Conservation (phyloP, 345 rosid species). For the Citrus inodora region DNA sequence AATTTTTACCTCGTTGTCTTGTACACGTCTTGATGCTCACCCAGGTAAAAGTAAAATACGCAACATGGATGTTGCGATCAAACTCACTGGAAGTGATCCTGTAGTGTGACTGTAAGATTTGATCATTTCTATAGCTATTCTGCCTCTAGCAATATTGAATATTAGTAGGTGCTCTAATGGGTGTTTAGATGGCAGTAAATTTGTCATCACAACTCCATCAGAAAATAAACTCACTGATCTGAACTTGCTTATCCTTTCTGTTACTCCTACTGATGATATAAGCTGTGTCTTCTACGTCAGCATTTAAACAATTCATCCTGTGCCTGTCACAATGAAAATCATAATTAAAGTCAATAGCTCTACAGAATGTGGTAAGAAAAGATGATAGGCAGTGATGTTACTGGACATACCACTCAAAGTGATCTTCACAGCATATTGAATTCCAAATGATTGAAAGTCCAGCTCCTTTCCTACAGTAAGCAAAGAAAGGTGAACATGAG, state of each 20-base stretch:
- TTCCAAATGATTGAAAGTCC: constrained; percentile 55
- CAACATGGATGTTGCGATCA: neutral
- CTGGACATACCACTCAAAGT: constrained; percentile 52
- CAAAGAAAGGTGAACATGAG: neutral
- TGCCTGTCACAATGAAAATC: constrained; percentile 40
- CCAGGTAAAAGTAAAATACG: neutral
- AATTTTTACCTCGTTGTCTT: neutral
- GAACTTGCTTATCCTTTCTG: constrained; percentile 24
- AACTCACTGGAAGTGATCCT: neutral
- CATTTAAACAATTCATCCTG: constrained; percentile 58
- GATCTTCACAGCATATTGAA: constrained; percentile 73
- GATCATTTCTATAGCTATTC: too few species aligned
- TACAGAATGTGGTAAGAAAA: neutral
- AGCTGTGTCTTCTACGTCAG: constrained; percentile 44
- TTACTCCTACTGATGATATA: constrained; percentile 29
- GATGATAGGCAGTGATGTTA: neutral
- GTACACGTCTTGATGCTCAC: neutral
- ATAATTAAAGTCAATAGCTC: neutral
- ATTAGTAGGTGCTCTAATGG: neutral
- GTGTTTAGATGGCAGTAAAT: neutral
- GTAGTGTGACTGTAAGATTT: neutral
- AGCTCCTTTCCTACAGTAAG: constrained; percentile 44
- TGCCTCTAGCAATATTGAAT: neutral
- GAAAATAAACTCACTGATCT: constrained; percentile 62
- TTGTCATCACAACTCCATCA: constrained; percentile 17